These are phyloP conservation scores for Tolypocladium ovalisporum DNA, from an alignment of 2,329 filamentous ascomycete genomes.

Conservation along the genomic window DNA sequence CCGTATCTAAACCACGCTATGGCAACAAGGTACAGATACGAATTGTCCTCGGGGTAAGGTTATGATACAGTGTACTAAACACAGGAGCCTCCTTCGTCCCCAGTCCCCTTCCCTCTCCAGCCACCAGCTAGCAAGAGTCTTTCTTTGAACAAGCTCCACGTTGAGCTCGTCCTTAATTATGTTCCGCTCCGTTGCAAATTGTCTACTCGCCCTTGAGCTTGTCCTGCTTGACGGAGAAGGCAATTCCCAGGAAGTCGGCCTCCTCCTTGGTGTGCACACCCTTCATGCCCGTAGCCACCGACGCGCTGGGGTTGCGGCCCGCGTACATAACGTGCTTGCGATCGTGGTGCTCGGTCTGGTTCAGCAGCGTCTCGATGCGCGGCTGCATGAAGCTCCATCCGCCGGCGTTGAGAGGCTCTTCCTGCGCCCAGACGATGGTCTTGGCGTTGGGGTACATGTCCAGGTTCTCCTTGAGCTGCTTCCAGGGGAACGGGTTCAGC, in stretches of 20 bases:
- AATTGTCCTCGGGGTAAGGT: constrained; percentile 1
- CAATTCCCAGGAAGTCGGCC: constrained; percentile 62
- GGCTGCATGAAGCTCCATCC: constrained; percentile 97
- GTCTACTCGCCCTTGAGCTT: constrained; percentile 57
- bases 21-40: constrained; percentile 2
- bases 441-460: constrained; percentile 96
- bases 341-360: constrained; percentile 85
- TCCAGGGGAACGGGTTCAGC: constrained; percentile 98
- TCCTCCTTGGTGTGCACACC: constrained; percentile 83
- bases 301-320: constrained; percentile 84
- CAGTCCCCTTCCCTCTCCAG: not conserved
- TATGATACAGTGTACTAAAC: constrained; percentile 7
- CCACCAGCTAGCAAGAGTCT: not conserved
- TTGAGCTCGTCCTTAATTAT: not conserved
- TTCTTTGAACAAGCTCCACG: not conserved
- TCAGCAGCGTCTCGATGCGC: constrained; percentile 90
- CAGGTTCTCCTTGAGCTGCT: constrained; percentile 90
- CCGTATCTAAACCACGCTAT: constrained; percentile 4
- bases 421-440: constrained; percentile 94
- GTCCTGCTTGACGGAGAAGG: constrained; percentile 54
- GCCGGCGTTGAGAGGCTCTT: constrained; percentile 95
- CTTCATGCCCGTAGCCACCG: constrained; percentile 90
- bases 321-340: constrained; percentile 96
- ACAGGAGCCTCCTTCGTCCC: constrained; percentile 1
- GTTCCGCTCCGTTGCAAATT: not conserved